These are phyloP conservation scores for Capsicum chinense DNA, from an alignment of 257 asterid species.

Conservation along the genomic window DNA sequence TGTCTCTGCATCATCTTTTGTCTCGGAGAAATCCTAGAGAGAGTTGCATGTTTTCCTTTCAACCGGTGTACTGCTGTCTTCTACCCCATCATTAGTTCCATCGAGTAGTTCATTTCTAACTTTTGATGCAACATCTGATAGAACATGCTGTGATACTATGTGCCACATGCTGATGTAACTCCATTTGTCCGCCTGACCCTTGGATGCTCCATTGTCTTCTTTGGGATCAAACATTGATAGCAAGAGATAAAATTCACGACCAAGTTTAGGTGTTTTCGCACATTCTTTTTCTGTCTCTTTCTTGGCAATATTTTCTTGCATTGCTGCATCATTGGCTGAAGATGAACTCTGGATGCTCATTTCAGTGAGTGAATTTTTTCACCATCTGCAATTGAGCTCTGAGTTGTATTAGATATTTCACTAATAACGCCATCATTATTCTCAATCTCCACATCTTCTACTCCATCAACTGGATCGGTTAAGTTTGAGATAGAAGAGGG, in stretches of 20 bases:
- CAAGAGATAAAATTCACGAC: slow-evolving; percentile 25
- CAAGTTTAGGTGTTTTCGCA: slow-evolving; percentile 17
- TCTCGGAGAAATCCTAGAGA: slow-evolving; percentile 12
- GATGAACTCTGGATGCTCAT: slow-evolving; percentile 14
- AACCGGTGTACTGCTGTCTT: slow-evolving; percentile 36
- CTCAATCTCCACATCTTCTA: background rate
- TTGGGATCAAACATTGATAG: slow-evolving; percentile 11
- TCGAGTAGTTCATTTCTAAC: slow-evolving; percentile 70
- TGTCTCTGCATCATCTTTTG: slow-evolving; percentile 18
- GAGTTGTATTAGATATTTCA: background rate
- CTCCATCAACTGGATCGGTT: background rate
- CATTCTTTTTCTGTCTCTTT: slow-evolving; percentile 21
- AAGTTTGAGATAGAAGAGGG: background rate
- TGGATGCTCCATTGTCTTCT: slow-evolving; percentile 32
- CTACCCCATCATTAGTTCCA: slow-evolving; percentile 64
- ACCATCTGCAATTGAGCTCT: background rate
- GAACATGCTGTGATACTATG: slow-evolving; percentile 86
- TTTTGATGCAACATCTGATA: slow-evolving; percentile 66
- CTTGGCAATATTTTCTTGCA: background rate
- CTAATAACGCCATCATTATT: background rate
- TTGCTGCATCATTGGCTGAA: background rate
- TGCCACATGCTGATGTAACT: slow-evolving; percentile 84
- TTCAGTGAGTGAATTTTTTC: background rate
- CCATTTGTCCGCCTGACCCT: slow-evolving; percentile 41
- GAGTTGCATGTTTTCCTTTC: background rate